These are phyloP conservation scores for Cyberlindnera mycetangii DNA, from an alignment of 805 yeast species.

Conservation along the genomic window DNA sequence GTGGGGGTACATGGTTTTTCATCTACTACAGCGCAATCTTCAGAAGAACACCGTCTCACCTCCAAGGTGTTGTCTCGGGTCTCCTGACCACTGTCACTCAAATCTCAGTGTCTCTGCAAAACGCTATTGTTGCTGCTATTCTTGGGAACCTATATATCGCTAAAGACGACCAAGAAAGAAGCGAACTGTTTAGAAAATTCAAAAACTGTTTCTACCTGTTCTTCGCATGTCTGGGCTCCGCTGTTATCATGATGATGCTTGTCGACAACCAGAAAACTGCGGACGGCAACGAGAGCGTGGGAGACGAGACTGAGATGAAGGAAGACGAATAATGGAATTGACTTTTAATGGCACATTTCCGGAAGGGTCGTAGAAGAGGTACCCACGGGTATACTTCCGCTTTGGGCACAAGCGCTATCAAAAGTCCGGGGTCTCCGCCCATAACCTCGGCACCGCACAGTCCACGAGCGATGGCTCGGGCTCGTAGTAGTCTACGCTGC, in stretches of 20 bases:
- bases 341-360: too few relatives aligned
- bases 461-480: too few relatives aligned
- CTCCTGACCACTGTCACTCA: slow-evolving; percentile 35
- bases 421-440: background rate
- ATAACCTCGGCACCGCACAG: too few relatives aligned
- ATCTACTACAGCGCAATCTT: slow-evolving; percentile 33
- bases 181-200: background rate
- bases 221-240: slow-evolving; percentile 9
- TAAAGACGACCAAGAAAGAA: background rate
- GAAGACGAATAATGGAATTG: background rate
- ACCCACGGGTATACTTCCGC: background rate
- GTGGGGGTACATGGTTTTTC: slow-evolving; percentile 33
- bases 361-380: too few relatives aligned
- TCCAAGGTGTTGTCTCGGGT: slow-evolving; percentile 40
- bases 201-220: slow-evolving; percentile 7
- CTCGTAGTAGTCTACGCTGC: too few relatives aligned
- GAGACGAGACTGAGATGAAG: background rate
- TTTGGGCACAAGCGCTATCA: background rate
- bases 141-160: background rate
- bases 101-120: slow-evolving; percentile 22
- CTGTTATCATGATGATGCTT: slow-evolving; percentile 1
- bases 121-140: background rate
- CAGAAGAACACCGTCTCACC: slow-evolving; percentile 33
- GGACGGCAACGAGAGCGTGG: too few relatives aligned
- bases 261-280: slow-evolving; percentile 13